phyloP scores from a whole-genome alignment of 2,329 filamentous ascomycete species.

The Knoxdaviesia proteae region DNA sequence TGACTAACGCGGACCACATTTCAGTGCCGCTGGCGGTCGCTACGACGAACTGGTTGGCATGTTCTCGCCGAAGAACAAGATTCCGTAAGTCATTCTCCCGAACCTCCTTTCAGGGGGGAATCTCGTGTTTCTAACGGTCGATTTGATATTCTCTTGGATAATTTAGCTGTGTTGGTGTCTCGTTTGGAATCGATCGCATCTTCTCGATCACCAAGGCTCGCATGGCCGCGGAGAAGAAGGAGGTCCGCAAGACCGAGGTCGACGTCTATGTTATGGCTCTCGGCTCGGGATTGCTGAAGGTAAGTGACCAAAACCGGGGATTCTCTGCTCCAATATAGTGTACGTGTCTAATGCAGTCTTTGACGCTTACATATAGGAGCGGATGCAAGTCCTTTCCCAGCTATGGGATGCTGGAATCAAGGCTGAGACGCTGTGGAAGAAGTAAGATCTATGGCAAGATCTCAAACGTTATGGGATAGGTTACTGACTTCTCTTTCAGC shows the following conservation, averaged over 20 bases:
- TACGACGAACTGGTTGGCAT: slow-evolving; percentile 90
- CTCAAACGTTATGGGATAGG: too few species aligned
- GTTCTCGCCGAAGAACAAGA: slow-evolving; percentile 69
- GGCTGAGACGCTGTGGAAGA: slow-evolving; percentile 77
- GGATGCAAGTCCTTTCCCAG: slow-evolving; percentile 56
- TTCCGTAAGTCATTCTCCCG: slow-evolving; percentile 27
- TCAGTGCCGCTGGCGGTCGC: slow-evolving; percentile 56
- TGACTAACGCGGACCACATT: not conserved
- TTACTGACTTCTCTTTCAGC: slow-evolving; percentile 10
- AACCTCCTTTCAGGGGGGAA: not conserved
- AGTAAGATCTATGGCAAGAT: slow-evolving; percentile 1
- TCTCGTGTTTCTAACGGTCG: not conserved
- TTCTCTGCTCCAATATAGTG: too few species aligned
- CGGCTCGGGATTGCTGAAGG: slow-evolving; percentile 52
- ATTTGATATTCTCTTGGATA: not conserved
- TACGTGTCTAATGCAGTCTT: too few species aligned
- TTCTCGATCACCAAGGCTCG: slow-evolving; percentile 77
- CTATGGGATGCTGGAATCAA: slow-evolving; percentile 82
- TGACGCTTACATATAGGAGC: slow-evolving; percentile 24
- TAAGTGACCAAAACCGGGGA: too few species aligned
- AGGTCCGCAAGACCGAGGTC: slow-evolving; percentile 47
- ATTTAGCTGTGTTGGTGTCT: slow-evolving; percentile 32
- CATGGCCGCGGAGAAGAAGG: slow-evolving; percentile 38
- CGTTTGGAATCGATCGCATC: slow-evolving; percentile 88
- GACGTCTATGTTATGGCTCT: slow-evolving; percentile 94